Percentiles rank a stretch among this genome's conserved stretches.
Evolutionary conservation across 2,329 filamentous ascomycete species (phyloP).

Genomic region (Fusarium tanahbumbuense): DNA sequence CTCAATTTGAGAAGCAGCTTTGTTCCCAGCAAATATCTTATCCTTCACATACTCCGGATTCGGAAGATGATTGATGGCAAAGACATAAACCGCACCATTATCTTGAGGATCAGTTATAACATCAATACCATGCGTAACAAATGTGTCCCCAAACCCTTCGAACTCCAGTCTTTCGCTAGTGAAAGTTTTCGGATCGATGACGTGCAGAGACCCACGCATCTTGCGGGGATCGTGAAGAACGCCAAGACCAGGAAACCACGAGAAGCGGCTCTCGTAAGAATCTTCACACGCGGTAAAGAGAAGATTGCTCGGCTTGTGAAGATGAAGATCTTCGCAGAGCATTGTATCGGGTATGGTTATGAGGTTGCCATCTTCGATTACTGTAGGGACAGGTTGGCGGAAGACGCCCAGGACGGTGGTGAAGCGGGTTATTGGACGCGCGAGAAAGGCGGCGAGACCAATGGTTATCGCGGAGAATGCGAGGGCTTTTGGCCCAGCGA

Average conservation of each 20-base stretch:
- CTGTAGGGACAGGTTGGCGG: constrained; percentile 39
- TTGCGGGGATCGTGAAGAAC: constrained; percentile 55
- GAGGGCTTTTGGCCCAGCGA: neutral
- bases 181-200: constrained; percentile 61
- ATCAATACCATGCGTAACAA: constrained; percentile 71
- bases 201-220: constrained; percentile 60
- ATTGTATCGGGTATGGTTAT: constrained; percentile 62
- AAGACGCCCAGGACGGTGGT: constrained; percentile 46
- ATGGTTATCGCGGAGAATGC: neutral
- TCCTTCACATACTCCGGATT: constrained; percentile 55
- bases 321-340: constrained; percentile 71
- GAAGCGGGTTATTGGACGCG: neutral
- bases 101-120: constrained; percentile 62
- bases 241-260: constrained; percentile 64
- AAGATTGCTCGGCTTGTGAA: constrained; percentile 59
- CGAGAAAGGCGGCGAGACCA: neutral
- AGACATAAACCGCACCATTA: constrained; percentile 64
- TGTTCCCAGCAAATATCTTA: constrained; percentile 41
- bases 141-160: constrained; percentile 63
- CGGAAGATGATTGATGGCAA: constrained; percentile 69
- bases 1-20: constrained; percentile 66
- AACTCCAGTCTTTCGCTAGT: constrained; percentile 53
- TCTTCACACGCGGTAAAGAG: constrained; percentile 70
- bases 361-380: constrained; percentile 44
- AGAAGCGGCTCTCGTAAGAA: constrained; percentile 53